A percentile compares a stretch with the other conserved stretches of the same genome.
These are phyloP conservation scores for Lablab purpureus DNA, from an alignment of 306 rosid species.

Conservation along the genomic window DNA sequence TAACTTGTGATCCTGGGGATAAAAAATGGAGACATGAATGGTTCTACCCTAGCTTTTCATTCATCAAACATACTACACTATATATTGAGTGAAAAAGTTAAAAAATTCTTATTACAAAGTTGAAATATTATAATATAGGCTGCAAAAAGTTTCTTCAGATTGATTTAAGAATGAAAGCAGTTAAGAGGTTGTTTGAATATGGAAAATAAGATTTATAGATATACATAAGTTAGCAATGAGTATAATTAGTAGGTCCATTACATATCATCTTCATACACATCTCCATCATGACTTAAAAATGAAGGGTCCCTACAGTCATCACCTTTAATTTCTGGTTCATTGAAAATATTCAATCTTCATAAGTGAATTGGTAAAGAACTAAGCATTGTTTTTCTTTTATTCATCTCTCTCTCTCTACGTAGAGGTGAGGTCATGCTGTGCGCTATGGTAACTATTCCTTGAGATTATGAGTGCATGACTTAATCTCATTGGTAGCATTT, in stretches of 20 bases:
- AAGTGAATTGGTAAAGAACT: background rate
- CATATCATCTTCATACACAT: conserved; percentile 41
- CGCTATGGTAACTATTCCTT: conserved; percentile 41
- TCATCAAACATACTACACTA: background rate
- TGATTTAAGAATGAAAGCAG: conserved; percentile 8
- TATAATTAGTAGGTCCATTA: conserved; percentile 63
- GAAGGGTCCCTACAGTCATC: conserved; percentile 49
- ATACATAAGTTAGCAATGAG: conserved; percentile 39
- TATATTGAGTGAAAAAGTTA: background rate
- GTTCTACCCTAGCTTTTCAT: background rate
- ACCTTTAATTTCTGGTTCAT: conserved; percentile 27
- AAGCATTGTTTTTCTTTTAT: background rate
- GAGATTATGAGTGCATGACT: background rate
- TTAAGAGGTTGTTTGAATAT: conserved; percentile 33
- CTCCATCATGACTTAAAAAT: conserved; percentile 54
- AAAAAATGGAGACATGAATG: background rate
- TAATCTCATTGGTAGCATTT: background rate
- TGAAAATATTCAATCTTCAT: conserved; percentile 25
- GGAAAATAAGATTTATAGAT: conserved; percentile 28
- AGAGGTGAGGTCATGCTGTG: conserved; percentile 65
- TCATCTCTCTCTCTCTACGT: conserved; percentile 8
- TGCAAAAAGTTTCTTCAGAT: conserved; percentile 25
- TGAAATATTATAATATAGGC: background rate
- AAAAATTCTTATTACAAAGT: background rate
- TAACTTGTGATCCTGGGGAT: background rate